Evolutionary conservation across 2,329 filamentous ascomycete species (phyloP).

Genomic region (Sclerotinia trifoliorum): DNA sequence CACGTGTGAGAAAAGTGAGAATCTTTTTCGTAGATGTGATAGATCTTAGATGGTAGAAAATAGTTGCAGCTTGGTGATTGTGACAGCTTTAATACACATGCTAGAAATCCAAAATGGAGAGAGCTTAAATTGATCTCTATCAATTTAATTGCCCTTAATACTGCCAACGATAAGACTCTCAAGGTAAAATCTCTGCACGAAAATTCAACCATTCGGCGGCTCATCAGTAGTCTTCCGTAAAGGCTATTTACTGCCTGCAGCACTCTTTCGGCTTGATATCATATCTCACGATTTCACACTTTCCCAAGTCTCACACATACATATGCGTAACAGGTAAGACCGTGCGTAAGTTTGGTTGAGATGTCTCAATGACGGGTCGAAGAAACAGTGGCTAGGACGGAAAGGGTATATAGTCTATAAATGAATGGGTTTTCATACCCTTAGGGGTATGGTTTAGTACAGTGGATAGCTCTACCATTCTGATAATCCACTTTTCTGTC

Average conservation of each 20-base stretch:
- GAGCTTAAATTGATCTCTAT: neutral
- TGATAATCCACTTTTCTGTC: too few relatives aligned
- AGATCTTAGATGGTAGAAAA: constrained; percentile 15
- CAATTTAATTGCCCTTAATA: neutral
- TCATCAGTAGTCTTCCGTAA: neutral
- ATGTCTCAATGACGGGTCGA: neutral
- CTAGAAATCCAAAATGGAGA: neutral
- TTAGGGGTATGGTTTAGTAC: too few relatives aligned
- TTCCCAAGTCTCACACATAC: neutral
- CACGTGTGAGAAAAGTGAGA: constrained; percentile 4
- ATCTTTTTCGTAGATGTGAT: constrained; percentile 5
- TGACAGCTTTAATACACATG: neutral
- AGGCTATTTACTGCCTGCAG: neutral
- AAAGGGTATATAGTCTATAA: too few relatives aligned
- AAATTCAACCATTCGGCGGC: neutral
- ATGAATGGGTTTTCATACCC: too few relatives aligned
- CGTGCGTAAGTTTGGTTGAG: neutral
- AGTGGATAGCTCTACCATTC: too few relatives aligned
- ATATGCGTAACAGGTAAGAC: neutral
- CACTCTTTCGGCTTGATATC: neutral
- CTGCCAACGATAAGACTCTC: neutral
- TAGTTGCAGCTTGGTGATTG: constrained; percentile 16
- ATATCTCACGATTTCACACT: neutral
- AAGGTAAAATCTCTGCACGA: neutral
- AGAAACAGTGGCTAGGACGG: too few relatives aligned